A percentile compares a stretch with the other conserved stretches of the same genome.
phyloP scores from a whole-genome alignment of 2,329 filamentous ascomycete species.

The Cordyceps javanica region DNA sequence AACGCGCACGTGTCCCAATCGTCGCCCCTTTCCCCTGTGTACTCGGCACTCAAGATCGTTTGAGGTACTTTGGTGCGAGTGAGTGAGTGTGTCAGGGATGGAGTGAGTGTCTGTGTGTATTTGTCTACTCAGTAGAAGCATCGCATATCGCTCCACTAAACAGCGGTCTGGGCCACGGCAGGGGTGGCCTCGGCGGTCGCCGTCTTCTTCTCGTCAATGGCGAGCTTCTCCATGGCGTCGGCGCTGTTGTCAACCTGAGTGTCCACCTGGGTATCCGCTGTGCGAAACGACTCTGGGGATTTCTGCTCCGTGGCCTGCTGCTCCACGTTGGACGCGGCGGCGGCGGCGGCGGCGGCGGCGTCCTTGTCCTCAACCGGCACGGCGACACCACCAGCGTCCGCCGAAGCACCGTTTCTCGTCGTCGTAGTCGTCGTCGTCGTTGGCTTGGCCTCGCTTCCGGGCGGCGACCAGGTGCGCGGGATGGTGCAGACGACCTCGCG shows the following conservation, averaged over 20 bases:
- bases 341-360: not conserved
- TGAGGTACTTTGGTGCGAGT: too few relatives aligned
- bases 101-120: too few relatives aligned
- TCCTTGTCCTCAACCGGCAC: not conserved
- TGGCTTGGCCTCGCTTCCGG: conserved; percentile 14
- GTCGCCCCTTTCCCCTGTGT: not conserved
- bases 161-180: not conserved
- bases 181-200: not conserved
- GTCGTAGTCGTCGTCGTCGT: too few relatives aligned
- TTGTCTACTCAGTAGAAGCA: too few relatives aligned
- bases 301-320: not conserved
- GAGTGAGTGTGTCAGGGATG: too few relatives aligned
- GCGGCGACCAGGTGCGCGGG: conserved; percentile 34
- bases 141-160: not conserved
- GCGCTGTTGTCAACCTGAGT: conserved; percentile 16
- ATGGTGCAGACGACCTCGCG: conserved; percentile 46
- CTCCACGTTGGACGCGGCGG: too few relatives aligned
- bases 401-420: too few relatives aligned
- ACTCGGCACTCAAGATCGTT: not conserved
- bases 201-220: conserved; percentile 23
- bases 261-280: conserved; percentile 19
- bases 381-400: too few relatives aligned
- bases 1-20: not conserved
- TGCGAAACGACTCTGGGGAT: conserved; percentile 23
- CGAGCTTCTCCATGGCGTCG: conserved; percentile 27